Base-by-base conservation (phyloP, 345 rosid genomes). In the Melaleuca quinquenervia region DNA sequence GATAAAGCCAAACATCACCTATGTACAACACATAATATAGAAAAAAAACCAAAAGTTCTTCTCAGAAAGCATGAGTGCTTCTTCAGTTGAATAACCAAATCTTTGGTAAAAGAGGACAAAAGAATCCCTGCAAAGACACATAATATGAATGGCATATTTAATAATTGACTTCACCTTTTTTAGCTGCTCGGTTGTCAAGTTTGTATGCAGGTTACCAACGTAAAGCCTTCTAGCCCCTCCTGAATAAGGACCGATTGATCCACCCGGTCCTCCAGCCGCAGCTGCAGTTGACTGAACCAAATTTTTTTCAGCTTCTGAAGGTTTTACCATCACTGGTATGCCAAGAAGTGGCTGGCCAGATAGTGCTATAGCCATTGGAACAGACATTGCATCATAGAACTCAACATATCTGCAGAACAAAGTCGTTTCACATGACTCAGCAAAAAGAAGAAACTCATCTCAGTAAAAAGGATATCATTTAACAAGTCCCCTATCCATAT, bases 251-350 rank as follows among this genome's bases (percentile, higher is more conserved):
- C 96, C 98, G 83, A 87, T 87, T 74, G 78, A 85, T 27, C 96
- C 96, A 84, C 94, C 93, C 49, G 94, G 87, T 84, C 88, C 95
- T 52, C 83, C 92, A 90, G 95, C 91, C 20, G 91, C 93, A 87
- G 96, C 87, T 84, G 96, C 75, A 82, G 99, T 95, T 82, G 99
- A 93, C 93, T 97, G 99, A 90, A 94, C 98, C 85, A 97, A 96
- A 89, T 97, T 97, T 91, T 96, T 97, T 90, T 97, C 99, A n/a
- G 99, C 99, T 91, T 97, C 99, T 27, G 98, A 97, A 60, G 99
- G 98, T 87, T 97, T 97, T 87, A 97, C 99, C 99, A 97, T 97
- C 86, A 97, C 98, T 44, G 98, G 96, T 89, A 90, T 93, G 87
- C 99, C 97, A 91, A 93, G 99, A 87, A 97, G 99, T 85, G 91